phyloP scores from a whole-genome alignment of 768 basidiomycete genomes.

The Calocybe indica region DNA sequence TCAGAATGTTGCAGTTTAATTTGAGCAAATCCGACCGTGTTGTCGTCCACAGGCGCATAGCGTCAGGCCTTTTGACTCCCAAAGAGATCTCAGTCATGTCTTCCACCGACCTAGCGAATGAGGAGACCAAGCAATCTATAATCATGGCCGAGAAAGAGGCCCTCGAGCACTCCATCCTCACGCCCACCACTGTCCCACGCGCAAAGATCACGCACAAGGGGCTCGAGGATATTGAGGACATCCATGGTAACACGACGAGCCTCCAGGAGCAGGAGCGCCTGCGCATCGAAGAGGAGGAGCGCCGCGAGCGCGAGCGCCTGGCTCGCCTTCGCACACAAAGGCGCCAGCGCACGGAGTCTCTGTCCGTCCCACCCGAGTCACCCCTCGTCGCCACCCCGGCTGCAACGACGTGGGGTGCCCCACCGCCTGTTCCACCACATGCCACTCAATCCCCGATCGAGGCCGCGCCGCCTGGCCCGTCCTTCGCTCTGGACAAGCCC shows the following conservation, averaged over 20 bases:
- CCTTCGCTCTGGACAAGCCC: slow-evolving; percentile 9
- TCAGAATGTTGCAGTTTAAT: slow-evolving; percentile 87
- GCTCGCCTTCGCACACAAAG: slow-evolving; percentile 50
- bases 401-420: slow-evolving; percentile 51
- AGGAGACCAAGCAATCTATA: slow-evolving; percentile 80
- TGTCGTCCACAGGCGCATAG: slow-evolving; percentile 74
- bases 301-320: slow-evolving; percentile 62
- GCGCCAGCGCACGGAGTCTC: slow-evolving; percentile 45
- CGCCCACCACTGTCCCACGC: slow-evolving; percentile 59
- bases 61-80: slow-evolving; percentile 56
- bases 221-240: slow-evolving; percentile 82
- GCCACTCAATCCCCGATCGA: slow-evolving; percentile 24
- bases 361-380: slow-evolving; percentile 71
- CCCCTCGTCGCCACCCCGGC: slow-evolving; percentile 42
- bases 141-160: slow-evolving; percentile 78
- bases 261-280: slow-evolving; percentile 50
- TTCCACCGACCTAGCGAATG: slow-evolving; percentile 83
- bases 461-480: background rate
- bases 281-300: slow-evolving; percentile 61
- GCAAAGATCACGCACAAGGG: slow-evolving; percentile 92
- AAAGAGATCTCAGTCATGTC: slow-evolving; percentile 79
- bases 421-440: slow-evolving; percentile 50
- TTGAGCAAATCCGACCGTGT: slow-evolving; percentile 78
- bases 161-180: slow-evolving; percentile 78
- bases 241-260: slow-evolving; percentile 41